These are phyloP conservation scores for Sclerotinia borealis DNA, from an alignment of 2,329 filamentous ascomycete species.

Conservation along the genomic window DNA sequence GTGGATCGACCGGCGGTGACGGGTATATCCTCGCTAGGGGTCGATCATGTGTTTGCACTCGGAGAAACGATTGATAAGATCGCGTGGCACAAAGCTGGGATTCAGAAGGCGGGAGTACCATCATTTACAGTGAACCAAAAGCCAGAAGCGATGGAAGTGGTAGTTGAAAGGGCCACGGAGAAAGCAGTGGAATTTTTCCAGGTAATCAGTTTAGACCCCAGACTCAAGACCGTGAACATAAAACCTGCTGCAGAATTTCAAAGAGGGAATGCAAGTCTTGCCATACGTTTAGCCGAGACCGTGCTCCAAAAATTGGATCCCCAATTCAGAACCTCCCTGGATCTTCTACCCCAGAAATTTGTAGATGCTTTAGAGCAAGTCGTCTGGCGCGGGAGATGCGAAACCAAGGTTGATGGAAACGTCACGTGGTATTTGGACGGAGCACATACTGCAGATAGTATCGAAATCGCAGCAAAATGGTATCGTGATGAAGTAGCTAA, in stretches of 20 bases:
- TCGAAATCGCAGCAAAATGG: constrained; percentile 76
- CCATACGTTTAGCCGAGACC: constrained; percentile 46
- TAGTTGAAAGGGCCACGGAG: constrained; percentile 47
- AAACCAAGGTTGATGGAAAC: constrained; percentile 48
- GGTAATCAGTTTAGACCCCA: constrained; percentile 41
- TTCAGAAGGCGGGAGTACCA: constrained; percentile 55
- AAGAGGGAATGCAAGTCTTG: constrained; percentile 50
- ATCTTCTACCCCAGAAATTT: constrained; percentile 51
- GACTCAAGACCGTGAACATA: constrained; percentile 41
- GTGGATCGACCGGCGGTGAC: constrained; percentile 51
- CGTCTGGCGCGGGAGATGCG: constrained; percentile 74
- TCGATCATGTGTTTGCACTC: constrained; percentile 61
- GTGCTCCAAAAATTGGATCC: constrained; percentile 41
- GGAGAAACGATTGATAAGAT: constrained; percentile 59
- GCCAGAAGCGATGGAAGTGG: constrained; percentile 39
- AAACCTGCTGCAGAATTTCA: constrained; percentile 51
- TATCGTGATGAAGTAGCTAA: constrained; percentile 51
- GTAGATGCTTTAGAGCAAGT: constrained; percentile 67
- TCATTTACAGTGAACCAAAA: constrained; percentile 54
- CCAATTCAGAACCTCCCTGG: constrained; percentile 22
- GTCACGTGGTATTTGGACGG: constrained; percentile 87
- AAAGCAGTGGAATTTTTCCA: constrained; percentile 41
- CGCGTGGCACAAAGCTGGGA: constrained; percentile 69
- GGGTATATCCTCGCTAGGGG: constrained; percentile 59
- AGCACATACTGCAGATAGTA: constrained; percentile 86